Evolutionary conservation across 805 yeast species (phyloP), one percentile per base, ranked within the genome.

Genomic region (Zygotorulaspora chibaensis): DNA sequence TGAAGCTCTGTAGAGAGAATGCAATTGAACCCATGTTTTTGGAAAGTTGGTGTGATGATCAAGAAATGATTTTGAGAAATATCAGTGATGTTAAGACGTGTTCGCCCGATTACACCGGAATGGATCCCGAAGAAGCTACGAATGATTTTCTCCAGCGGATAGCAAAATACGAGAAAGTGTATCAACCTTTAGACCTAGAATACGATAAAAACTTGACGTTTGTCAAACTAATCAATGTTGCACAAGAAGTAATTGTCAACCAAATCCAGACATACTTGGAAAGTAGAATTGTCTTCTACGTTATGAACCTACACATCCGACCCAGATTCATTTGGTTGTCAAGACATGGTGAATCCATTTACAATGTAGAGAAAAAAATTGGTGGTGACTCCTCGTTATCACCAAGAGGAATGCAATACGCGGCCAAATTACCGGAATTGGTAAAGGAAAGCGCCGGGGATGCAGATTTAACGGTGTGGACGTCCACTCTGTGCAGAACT

Each of bases 321-420:
- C 96, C 96, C 23, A 77, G 98, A 52, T 78, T 84, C 52, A 89
- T 93, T 50, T 93, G 96, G 91, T 74, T 93, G 40, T 87, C 96
- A 40, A 79, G 99, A 57, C 99, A 93, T 61, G 99, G 99, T 23
- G 99, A 93, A 68, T 84, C 95, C 2, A 82, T 81, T 62, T 93
- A 83, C 69, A 93, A 93, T 65, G 74, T 93, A 47, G 89, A 89
- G 40, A 97, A 97, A 26, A 88, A 88, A 66, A 87, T 93, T 53
- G 99, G 99, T 28, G 99, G 98, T 16, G 96, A 91, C 69, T 86
- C 96, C 2, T 78, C 83, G 55, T 72, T 91, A 43, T 82, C 91
- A 40, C 84, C 82, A 46, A 76, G 98, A 35, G 98, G 98, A 6
- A 75, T 82, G 68, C 71, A 83, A 57, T 91, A 91, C 61, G 91